Evolutionary conservation across 140 eudicot genomes (phyloP).

Genomic region (Cichorium intybus): DNA sequence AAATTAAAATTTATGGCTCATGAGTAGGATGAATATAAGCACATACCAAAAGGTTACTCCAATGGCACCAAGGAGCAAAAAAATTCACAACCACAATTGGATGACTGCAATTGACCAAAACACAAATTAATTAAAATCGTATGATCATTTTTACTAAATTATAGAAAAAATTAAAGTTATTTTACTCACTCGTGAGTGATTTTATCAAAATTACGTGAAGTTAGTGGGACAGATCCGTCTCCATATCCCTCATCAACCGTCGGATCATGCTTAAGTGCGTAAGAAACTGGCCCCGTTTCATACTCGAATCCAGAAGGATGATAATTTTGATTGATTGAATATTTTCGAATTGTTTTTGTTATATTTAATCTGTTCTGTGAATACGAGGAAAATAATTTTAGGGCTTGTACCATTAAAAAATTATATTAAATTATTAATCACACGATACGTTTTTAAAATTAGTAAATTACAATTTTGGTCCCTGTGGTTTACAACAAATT

Average conservation of each 20-base stretch:
- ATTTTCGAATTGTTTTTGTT: conserved; percentile 80
- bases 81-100: conserved; percentile 80
- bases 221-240: conserved; percentile 67
- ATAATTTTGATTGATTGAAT: conserved; percentile 56
- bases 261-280: conserved; percentile 65
- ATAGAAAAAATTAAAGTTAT: neutral
- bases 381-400: conserved; percentile 22
- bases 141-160: neutral
- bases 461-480: too few relatives aligned
- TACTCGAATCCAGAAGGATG: conserved; percentile 55
- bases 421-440: too few relatives aligned
- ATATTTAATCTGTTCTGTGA: conserved; percentile 90
- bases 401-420: conserved; percentile 4
- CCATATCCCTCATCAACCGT: conserved; percentile 64
- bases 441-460: too few relatives aligned
- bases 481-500: too few relatives aligned
- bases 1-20: neutral
- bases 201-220: conserved; percentile 60
- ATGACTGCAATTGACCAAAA: conserved; percentile 47
- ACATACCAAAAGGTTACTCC: conserved; percentile 90
- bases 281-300: conserved; percentile 32
- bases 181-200: conserved; percentile 62
- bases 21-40: neutral
- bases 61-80: conserved; percentile 92
- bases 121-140: neutral